Base-by-base conservation (phyloP, 495 filamentous ascomycete species). In the Pyrenopolyporus hunteri region DNA sequence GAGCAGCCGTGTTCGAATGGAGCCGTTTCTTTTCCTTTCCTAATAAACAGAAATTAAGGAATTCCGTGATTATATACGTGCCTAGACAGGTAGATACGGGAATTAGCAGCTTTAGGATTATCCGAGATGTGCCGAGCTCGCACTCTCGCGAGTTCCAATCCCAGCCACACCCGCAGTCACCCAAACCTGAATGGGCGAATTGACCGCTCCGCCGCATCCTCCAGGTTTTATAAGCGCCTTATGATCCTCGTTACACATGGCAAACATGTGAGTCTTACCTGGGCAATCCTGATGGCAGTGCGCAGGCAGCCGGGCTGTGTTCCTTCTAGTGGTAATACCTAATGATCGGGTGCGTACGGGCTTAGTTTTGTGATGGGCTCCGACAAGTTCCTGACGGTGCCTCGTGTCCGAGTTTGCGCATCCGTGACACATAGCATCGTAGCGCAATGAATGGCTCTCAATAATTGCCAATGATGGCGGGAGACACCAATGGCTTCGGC, bases 121-220 rank as follows among this genome's bases (percentile, higher is more conserved):
- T 46, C 52, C 47, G 60, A 53, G 2, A 59, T 26, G 4, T 54
- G 45, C 61, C 55, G 61, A 64, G 20, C 20, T 39, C n/a, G n/a
- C n/a, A n/a, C 16, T 29, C 14, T 48, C 20, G n/a, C n/a, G n/a
- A n/a, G n/a, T 26, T 33, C 32, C 20, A 42, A 23, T n/a, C n/a
- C n/a, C n/a, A 28, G 35, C 50, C 50, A 11, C 46, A 49, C 33
- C 46, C 33, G 46, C 44, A 59, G 36, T 39, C 46, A 52, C 33
- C 49, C 16, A 58, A n/a, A 52, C 53, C 14, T 53, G 16, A 57
- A 57, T 39, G 39, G 33, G 33, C 40, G 42, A 49, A 22, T 32
- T 44, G 50, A 59, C 57, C 63, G 57, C 57, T 37, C 37, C 56
- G 51, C 50, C 49, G 32, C 56, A 57, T 51, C 63, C 56, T 51